Evolutionary conservation across 1,139 yeast species (phyloP), one percentile per base, ranked within the genome.

Genomic region (Candida freyschussii): DNA sequence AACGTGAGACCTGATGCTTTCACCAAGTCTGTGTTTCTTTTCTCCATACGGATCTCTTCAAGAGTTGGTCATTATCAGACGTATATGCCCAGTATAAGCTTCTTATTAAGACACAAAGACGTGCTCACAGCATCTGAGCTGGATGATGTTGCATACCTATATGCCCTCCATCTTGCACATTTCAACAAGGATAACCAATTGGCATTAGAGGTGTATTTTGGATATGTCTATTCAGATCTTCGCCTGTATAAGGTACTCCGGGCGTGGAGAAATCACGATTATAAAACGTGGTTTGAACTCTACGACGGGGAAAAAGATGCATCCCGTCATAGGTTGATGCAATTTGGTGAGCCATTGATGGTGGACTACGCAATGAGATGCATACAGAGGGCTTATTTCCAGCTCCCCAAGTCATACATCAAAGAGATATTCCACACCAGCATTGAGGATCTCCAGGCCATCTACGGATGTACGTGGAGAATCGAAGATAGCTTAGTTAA

Each of bases 11-110:
- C 70, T 0, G 64, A 63, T 30, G 59, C 59, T 1, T 74, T 75
- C 38, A 47, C 66, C 13, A 62, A 62, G 30, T 50, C 59, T 13
- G 80, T 76, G n/a, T 72, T 65, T 43, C 39, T 75, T 27, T 67
- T 64, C 34, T 74, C 80, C 0, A 60, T 71, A 5, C 50, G 77
- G 29, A 57, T 72, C 4, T 57, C 77, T 0, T 55, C 72, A 0
- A 56, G 64, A 5, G 52, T 67, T 5, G 75, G 75, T 3, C 73
- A 72, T 42, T 69, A 72, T 44, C 77, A 74, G 40, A 70, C 82
- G 1, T 77, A 75, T 44, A 41, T 76, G 1, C 81, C 83, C 1
- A 62, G 77, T 30, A 67, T 74, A 7, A 53, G 53, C 25, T 67
- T 64, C 43, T 51, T 74, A 10, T 51, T 74, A 26, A 47, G 32